Evolutionary conservation across 1,139 yeast genomes (phyloP).

Genomic region (Sugiyamaella sp.): DNA sequence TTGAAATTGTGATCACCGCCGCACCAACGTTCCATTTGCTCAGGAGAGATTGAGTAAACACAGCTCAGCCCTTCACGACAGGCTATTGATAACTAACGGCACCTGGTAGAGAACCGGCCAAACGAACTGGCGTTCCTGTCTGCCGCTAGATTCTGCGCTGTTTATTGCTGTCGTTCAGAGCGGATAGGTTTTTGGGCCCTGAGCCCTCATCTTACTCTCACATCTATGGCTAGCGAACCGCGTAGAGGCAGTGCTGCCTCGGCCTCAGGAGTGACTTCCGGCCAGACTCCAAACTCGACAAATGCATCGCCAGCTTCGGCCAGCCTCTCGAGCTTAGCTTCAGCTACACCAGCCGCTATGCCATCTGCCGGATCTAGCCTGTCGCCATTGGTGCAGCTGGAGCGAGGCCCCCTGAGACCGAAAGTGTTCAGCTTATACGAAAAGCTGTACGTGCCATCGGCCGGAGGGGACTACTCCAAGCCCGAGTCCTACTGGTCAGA

Average conservation of each 20-base stretch:
- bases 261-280: neutral
- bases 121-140: too few relatives aligned
- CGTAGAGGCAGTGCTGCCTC: slow-evolving; percentile 5
- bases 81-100: too few relatives aligned
- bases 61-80: too few relatives aligned
- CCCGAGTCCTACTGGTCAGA: slow-evolving; percentile 46
- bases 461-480: slow-evolving; percentile 21
- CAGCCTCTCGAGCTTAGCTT: neutral
- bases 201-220: too few relatives aligned
- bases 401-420: slow-evolving; percentile 41
- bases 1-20: too few relatives aligned
- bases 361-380: neutral
- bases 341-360: neutral
- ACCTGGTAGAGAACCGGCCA: too few relatives aligned
- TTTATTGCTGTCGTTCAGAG: too few relatives aligned
- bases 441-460: slow-evolving; percentile 35
- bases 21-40: too few relatives aligned
- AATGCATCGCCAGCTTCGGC: neutral
- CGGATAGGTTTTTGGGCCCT: too few relatives aligned
- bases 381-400: slow-evolving; percentile 43
- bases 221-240: slow-evolving; percentile 9
- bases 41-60: too few relatives aligned
- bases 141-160: too few relatives aligned
- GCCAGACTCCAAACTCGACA: neutral
- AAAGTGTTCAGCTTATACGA: slow-evolving; percentile 44